phyloP scores from a whole-genome alignment of 768 basidiomycete species.

The Ramaria sp. region DNA sequence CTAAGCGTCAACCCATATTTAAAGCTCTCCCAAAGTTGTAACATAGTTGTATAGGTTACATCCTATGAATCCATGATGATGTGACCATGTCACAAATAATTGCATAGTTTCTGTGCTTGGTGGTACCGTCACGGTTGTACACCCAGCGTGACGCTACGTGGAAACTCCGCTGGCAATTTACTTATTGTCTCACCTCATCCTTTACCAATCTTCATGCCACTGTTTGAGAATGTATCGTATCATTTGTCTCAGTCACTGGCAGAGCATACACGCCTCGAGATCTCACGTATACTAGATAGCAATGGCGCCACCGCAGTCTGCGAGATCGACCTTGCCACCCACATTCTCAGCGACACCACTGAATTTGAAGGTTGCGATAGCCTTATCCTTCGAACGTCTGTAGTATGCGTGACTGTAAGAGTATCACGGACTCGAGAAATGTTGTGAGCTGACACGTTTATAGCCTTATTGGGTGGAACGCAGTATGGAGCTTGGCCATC shows the following conservation, averaged over 20 bases:
- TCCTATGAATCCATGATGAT: no score
- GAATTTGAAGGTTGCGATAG: conserved; percentile 46
- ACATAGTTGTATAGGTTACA: not conserved
- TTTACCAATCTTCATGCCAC: not conserved
- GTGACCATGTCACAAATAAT: no score
- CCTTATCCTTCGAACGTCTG: conserved; percentile 25
- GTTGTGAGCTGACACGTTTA: conserved; percentile 9
- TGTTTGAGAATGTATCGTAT: conserved; percentile 12
- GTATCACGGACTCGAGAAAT: not conserved
- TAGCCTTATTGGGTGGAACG: conserved; percentile 65
- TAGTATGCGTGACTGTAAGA: conserved; percentile 30
- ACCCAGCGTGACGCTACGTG: not conserved
- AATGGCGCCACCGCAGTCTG: conserved; percentile 36
- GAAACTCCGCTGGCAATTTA: not conserved
- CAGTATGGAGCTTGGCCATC: conserved; percentile 43
- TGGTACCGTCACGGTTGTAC: no score
- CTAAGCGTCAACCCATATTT: conserved; percentile 14
- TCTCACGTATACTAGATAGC: conserved; percentile 35
- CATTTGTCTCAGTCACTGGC: conserved; percentile 8
- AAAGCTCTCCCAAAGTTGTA: conserved; percentile 17
- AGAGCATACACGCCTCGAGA: conserved; percentile 20
- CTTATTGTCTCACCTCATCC: no score
- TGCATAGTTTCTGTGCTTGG: no score
- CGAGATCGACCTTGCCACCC: conserved; percentile 31
- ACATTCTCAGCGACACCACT: conserved; percentile 47